Conservation (phyloP, 176 grass and related monocot species). For the Cymbopogon citratus region DNA sequence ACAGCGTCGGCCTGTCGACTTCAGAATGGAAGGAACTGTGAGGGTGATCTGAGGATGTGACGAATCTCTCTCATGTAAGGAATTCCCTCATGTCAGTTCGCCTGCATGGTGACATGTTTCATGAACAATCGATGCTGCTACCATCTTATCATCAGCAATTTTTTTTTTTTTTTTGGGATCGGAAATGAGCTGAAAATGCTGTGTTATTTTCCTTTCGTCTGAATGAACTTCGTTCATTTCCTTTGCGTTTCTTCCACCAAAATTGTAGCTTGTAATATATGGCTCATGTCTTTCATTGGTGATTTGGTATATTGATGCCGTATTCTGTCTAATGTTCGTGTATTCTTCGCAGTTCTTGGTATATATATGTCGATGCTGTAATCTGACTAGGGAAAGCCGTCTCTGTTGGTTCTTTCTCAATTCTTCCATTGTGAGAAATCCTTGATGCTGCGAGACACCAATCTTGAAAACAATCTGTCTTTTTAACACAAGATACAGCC, state of each 20-base stretch:
- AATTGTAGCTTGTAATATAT: too few relatives aligned
- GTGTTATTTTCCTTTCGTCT: neutral
- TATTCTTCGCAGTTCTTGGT: neutral
- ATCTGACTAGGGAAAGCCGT: too few relatives aligned
- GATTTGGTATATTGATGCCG: neutral
- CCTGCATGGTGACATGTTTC: neutral
- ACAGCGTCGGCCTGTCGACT: too few relatives aligned
- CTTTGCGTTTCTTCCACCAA: neutral
- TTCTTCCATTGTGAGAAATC: too few relatives aligned
- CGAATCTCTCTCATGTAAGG: neutral
- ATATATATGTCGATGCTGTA: neutral
- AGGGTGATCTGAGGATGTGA: neutral
- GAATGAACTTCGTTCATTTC: neutral
- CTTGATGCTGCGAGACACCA: too few relatives aligned
- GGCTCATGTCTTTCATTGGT: too few relatives aligned
- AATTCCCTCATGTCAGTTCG: neutral
- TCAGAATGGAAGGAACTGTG: neutral
- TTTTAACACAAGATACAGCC: too few relatives aligned
- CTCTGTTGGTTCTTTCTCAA: too few relatives aligned
- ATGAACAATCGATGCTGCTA: neutral
- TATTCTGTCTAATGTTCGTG: neutral
- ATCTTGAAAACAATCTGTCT: too few relatives aligned
- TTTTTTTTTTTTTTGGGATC: neutral
- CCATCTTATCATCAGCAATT: neutral
- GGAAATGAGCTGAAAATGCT: neutral